phyloP scores from a whole-genome alignment of 176 grass and related monocot species.

The Calamus simplicifolius region DNA sequence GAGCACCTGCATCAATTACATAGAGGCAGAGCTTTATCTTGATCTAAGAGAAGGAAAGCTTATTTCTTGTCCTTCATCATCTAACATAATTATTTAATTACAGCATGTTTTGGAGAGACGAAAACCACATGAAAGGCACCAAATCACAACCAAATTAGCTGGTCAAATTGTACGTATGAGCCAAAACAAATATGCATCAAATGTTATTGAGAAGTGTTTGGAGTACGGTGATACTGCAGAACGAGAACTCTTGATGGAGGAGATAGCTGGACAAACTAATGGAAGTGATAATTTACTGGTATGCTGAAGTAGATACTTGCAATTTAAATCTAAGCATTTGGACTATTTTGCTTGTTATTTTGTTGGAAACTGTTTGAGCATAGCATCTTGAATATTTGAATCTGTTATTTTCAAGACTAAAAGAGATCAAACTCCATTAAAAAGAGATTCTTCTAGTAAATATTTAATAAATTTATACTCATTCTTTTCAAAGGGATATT shows the following conservation, averaged over 20 bases:
- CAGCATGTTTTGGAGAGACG: constrained; percentile 94
- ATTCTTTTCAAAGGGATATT: no score
- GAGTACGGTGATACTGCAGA: constrained; percentile 57
- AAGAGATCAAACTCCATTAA: no score
- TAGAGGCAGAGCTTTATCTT: no score
- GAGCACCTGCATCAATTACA: no score
- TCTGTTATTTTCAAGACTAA: no score
- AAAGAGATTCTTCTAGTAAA: no score
- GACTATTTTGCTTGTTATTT: background rate
- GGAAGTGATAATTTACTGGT: constrained; percentile 85
- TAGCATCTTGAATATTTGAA: no score
- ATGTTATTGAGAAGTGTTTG: constrained; percentile 95
- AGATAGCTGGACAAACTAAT: constrained; percentile 80
- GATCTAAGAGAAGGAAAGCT: no score
- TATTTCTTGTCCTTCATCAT: background rate
- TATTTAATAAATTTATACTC: no score
- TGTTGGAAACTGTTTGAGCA: no score
- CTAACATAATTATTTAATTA: background rate
- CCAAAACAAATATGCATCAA: constrained; percentile 92
- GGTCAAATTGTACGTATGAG: constrained; percentile 82
- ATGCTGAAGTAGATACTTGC: constrained; percentile 1
- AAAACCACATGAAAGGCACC: constrained; percentile 48
- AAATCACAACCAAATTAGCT: constrained; percentile 81
- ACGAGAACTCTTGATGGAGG: constrained; percentile 56
- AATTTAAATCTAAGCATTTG: background rate